Evolutionary conservation across 2,329 filamentous ascomycete genomes (phyloP).

Genomic region (Xylariaceae sp.): DNA sequence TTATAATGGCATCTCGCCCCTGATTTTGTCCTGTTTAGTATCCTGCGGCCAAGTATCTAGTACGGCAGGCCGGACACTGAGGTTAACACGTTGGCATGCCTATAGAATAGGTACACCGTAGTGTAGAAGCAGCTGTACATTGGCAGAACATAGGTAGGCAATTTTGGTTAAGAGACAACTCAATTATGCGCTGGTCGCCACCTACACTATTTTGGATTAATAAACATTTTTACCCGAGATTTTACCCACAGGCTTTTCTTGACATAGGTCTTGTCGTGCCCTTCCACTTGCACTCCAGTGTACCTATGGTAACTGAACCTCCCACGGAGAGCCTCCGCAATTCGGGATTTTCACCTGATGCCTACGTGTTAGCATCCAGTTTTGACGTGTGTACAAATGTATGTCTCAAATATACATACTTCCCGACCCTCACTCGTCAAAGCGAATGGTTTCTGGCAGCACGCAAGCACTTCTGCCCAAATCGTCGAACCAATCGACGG

Average conservation of each 20-base stretch:
- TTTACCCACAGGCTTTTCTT: background rate
- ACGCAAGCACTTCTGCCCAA: slow-evolving; percentile 9
- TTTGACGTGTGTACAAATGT: no score
- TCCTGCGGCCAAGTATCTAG: no score
- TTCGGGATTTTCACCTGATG: background rate
- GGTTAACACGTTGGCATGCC: no score
- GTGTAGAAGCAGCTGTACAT: no score
- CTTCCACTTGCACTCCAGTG: background rate
- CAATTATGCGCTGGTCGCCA: background rate
- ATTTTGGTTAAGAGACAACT: background rate
- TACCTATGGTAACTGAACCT: background rate
- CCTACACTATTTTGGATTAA: background rate
- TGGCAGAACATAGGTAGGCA: no score
- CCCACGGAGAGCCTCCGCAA: background rate
- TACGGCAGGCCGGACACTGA: no score
- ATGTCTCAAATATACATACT: background rate
- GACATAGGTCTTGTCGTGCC: background rate
- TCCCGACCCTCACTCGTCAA: background rate
- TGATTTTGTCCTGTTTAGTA: no score
- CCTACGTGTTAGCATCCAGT: background rate
- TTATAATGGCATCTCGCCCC: no score
- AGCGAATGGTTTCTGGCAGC: background rate
- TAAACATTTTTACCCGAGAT: background rate
- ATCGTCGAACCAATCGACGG: slow-evolving; percentile 1
- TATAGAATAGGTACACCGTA: no score